phyloP scores from a whole-genome alignment of 176 grass and related monocot species.

The Ensete glaucum region DNA sequence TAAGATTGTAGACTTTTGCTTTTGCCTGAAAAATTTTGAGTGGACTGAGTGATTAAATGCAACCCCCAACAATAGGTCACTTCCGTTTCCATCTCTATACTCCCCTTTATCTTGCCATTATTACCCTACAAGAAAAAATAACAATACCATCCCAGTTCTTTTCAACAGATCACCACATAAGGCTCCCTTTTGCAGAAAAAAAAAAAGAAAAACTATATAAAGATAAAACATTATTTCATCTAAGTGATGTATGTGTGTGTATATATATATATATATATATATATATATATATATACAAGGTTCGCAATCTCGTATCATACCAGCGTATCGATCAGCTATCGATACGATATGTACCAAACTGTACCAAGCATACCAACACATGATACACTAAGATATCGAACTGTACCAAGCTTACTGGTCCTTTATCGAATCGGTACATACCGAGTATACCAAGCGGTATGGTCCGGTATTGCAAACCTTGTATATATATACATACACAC shows the following conservation, averaged over 20 bases:
- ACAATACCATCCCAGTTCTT: neutral
- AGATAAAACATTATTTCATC: neutral
- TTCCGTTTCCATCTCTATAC: neutral
- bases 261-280: neutral
- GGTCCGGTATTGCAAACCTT: no score
- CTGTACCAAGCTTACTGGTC: no score
- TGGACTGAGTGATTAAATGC: neutral
- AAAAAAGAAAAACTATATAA: neutral
- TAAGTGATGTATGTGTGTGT: neutral
- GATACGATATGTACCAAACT: no score
- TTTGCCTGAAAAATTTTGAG: neutral
- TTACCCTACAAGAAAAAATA: neutral
- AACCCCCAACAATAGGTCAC: neutral
- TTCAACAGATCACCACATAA: neutral
- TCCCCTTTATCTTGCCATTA: neutral
- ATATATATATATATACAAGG: no score
- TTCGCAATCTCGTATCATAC: no score
- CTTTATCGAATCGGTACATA: no score
- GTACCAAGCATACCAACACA: no score
- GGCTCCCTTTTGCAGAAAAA: neutral
- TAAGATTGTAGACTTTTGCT: neutral
- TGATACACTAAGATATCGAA: no score
- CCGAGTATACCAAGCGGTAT: no score
- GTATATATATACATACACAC: neutral
- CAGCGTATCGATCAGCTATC: no score